Conservation (phyloP, 2,329 filamentous ascomycete species). For the Alternaria atra region DNA sequence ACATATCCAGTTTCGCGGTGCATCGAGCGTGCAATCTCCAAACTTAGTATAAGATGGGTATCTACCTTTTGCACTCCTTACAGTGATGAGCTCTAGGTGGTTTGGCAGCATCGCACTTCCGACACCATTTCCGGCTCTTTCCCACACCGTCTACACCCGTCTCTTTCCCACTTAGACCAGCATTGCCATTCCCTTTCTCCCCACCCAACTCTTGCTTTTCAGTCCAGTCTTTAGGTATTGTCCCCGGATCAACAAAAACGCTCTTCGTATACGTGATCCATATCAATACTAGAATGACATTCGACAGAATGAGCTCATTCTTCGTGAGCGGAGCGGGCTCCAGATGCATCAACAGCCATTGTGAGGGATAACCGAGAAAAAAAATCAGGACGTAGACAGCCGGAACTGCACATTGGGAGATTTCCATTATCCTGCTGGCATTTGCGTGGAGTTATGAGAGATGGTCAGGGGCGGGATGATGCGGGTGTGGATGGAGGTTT, state of each 20-base stretch:
- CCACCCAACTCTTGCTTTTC: slow-evolving; percentile 16
- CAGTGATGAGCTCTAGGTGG: slow-evolving; percentile 84
- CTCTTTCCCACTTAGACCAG: not conserved
- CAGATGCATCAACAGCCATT: slow-evolving; percentile 70
- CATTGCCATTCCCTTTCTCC: not conserved
- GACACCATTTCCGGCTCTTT: slow-evolving; percentile 70
- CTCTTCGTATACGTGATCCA: slow-evolving; percentile 75
- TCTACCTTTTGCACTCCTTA: slow-evolving; percentile 71
- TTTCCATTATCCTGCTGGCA: slow-evolving; percentile 34
- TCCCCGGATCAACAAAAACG: slow-evolving; percentile 68
- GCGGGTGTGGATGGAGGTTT: slow-evolving; percentile 5
- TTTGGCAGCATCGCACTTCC: slow-evolving; percentile 77
- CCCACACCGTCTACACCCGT: slow-evolving; percentile 3
- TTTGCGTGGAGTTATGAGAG: not conserved
- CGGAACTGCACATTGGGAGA: slow-evolving; percentile 68
- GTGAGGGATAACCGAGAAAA: slow-evolving; percentile 77
- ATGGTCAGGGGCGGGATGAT: slow-evolving; percentile 1
- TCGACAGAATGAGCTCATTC: slow-evolving; percentile 70
- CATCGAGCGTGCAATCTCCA: not conserved
- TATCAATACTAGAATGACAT: slow-evolving; percentile 69
- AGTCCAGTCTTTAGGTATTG: slow-evolving; percentile 54
- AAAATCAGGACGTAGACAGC: slow-evolving; percentile 71
- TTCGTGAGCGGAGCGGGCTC: slow-evolving; percentile 67
- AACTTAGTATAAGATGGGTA: not conserved
- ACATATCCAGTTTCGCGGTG: not conserved